These are phyloP conservation scores for Nannizziopsis arthrosporioides DNA, from an alignment of 2,329 filamentous ascomycete genomes.

Conservation along the genomic window DNA sequence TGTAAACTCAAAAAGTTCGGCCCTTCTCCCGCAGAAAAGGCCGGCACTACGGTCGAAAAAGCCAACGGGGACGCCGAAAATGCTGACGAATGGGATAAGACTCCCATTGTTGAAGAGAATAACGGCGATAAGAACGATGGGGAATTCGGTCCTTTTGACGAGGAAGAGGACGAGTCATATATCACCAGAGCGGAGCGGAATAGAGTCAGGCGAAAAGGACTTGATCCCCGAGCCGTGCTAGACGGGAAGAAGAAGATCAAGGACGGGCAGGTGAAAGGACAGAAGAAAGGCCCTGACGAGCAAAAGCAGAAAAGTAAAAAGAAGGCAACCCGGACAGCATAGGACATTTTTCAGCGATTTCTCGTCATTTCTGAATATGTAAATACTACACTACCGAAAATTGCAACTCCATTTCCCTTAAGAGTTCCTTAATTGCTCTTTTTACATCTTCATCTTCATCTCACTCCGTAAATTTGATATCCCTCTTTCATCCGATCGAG, in stretches of 20 bases:
- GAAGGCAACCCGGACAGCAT: neutral
- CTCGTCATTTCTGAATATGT: constrained; percentile 1
- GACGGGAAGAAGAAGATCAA: constrained; percentile 24
- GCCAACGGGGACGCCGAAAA: constrained; percentile 26
- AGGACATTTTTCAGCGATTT: constrained; percentile 21
- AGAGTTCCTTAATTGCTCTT: too few relatives aligned
- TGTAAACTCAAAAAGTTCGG: constrained; percentile 92
- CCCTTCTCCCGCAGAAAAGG: constrained; percentile 47
- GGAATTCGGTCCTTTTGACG: constrained; percentile 61
- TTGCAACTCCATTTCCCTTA: neutral
- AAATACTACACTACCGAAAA: neutral
- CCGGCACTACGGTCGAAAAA: constrained; percentile 15
- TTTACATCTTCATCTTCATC: too few relatives aligned
- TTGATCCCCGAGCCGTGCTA: constrained; percentile 54
- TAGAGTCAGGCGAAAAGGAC: constrained; percentile 59
- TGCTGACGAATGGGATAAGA: constrained; percentile 52
- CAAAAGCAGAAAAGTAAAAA: constrained; percentile 3
- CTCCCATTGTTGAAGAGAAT: constrained; percentile 47
- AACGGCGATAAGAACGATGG: constrained; percentile 33
- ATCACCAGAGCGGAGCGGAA: constrained; percentile 64
- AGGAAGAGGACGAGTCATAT: constrained; percentile 58
- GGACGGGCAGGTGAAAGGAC: constrained; percentile 11
- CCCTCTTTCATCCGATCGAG: too few relatives aligned
- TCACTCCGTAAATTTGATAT: too few relatives aligned
- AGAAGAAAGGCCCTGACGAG: constrained; percentile 14